These are phyloP conservation scores for Fusarium sp. DNA, from an alignment of 2,329 filamentous ascomycete genomes.

Conservation along the genomic window DNA sequence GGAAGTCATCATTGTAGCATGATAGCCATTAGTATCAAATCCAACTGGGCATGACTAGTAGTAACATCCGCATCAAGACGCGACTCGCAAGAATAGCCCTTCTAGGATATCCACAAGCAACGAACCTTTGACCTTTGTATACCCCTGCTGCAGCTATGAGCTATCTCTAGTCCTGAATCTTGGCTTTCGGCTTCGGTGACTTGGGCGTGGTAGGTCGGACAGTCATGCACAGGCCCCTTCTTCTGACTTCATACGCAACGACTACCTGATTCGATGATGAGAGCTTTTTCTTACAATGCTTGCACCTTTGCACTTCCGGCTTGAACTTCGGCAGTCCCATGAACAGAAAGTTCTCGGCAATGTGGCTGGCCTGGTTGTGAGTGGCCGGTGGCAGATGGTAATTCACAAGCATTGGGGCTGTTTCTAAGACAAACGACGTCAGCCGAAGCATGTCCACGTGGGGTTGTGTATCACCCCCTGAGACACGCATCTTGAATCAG, in stretches of 20 bases:
- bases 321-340: constrained; percentile 22
- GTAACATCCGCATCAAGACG: neutral
- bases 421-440: neutral
- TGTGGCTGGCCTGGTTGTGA: neutral
- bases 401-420: constrained; percentile 1
- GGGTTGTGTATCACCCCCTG: neutral
- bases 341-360: constrained; percentile 27
- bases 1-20: neutral
- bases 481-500: neutral
- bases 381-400: neutral
- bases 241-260: constrained; percentile 11
- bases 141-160: neutral
- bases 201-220: constrained; percentile 11
- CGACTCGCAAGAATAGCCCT: neutral
- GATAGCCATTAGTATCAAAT: too few species aligned
- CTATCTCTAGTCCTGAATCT: neutral
- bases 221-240: constrained; percentile 3
- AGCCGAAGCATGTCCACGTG: neutral
- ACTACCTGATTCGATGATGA: neutral
- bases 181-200: neutral
- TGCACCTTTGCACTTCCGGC: neutral
- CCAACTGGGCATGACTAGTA: neutral
- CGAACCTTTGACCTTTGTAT: neutral
- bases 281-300: constrained; percentile 9
- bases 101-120: neutral